phyloP scores from a whole-genome alignment of 2,329 filamentous ascomycete genomes.

The Calonectria leucothoes region DNA sequence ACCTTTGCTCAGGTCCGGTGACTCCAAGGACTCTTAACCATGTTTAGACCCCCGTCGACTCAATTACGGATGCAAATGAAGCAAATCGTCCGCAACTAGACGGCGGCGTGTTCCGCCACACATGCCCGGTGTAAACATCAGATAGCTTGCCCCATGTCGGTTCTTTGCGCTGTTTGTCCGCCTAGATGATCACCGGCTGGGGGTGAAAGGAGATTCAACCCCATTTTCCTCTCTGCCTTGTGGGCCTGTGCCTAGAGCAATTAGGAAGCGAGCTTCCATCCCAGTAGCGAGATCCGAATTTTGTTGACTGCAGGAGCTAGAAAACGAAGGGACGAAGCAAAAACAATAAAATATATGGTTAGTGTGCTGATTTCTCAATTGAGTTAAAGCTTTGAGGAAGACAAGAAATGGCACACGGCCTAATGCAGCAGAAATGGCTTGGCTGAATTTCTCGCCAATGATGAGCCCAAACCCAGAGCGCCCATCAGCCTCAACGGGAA shows the following conservation, averaged over 20 bases:
- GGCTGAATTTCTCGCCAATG: neutral
- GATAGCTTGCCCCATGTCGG: neutral
- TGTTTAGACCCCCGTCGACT: neutral
- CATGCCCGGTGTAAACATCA: neutral
- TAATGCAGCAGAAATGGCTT: neutral
- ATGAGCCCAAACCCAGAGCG: neutral
- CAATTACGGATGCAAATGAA: neutral
- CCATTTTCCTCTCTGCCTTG: neutral
- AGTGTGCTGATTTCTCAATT: neutral
- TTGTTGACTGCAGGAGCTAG: neutral
- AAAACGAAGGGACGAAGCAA: neutral
- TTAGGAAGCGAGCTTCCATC: neutral
- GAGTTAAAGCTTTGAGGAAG: neutral
- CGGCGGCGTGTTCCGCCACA: neutral
- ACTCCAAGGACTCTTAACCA: neutral
- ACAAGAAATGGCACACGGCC: neutral
- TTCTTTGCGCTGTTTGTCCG: neutral
- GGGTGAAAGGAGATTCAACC: neutral
- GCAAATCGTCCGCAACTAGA: neutral
- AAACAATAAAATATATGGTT: neutral
- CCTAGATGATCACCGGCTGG: neutral
- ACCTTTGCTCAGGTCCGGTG: neutral
- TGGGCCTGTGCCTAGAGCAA: neutral
- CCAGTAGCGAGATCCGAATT: neutral
- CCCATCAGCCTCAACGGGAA: neutral